Percentiles rank a stretch among this genome's conserved stretches.
These are phyloP conservation scores for Mortierella sp. DNA, from an alignment of 371 early-diverging fungal species.

Conservation along the genomic window DNA sequence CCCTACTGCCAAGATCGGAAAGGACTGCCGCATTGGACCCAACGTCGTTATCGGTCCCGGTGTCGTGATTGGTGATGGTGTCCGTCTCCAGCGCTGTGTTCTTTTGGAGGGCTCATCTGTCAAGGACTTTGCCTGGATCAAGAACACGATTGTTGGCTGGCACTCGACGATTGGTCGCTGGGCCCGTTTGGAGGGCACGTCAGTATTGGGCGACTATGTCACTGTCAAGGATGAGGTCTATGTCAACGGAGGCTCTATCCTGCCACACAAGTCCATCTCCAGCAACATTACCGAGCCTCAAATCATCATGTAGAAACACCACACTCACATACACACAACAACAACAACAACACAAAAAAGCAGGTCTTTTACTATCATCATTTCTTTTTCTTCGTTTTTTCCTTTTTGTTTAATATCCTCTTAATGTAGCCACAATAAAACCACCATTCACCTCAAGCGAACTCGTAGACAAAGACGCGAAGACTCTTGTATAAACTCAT, in stretches of 20 bases:
- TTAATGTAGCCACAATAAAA: background rate
- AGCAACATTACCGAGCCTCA: conserved; percentile 91
- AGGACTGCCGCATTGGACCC: conserved; percentile 95
- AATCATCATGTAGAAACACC: conserved; percentile 87
- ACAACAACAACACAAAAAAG: conserved; percentile 3
- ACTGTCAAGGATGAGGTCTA: conserved; percentile 92
- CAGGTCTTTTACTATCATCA: background rate
- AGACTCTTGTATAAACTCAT: background rate
- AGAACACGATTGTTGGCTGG: conserved; percentile 97
- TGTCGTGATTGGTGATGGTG: conserved; percentile 96
- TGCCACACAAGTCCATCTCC: conserved; percentile 94
- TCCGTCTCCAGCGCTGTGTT: conserved; percentile 90
- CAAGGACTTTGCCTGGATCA: conserved; percentile 93
- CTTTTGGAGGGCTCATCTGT: conserved; percentile 90
- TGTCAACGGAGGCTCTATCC: conserved; percentile 93
- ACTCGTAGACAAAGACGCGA: background rate
- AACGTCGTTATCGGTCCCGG: conserved; percentile 96
- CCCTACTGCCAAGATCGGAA: conserved; percentile 92
- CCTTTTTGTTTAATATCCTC: conserved; percentile 8
- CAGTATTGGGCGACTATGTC: conserved; percentile 96
- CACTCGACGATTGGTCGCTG: conserved; percentile 94
- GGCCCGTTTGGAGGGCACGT: conserved; percentile 93
- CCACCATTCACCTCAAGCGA: background rate
- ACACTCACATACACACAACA: background rate
- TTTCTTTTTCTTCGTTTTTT: background rate